Evolutionary conservation across 2,329 filamentous ascomycete genomes (phyloP).

Genomic region (Trichoderma brevicompactum): DNA sequence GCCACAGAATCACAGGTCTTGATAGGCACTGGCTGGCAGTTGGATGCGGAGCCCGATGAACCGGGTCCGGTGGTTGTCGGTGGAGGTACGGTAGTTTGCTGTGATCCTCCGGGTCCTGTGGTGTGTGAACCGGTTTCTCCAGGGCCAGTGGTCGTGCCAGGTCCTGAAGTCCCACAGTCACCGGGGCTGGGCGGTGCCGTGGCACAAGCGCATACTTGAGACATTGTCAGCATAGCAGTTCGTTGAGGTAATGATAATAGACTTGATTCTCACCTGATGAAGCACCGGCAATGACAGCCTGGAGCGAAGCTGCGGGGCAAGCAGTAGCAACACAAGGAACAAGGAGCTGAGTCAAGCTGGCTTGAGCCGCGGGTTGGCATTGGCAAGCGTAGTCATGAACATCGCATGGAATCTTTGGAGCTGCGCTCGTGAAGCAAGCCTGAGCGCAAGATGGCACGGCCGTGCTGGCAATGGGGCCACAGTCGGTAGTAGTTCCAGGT

Average conservation of each 20-base stretch:
- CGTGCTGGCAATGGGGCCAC: conserved; percentile 36
- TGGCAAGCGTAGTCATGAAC: conserved; percentile 38
- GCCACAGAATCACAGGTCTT: conserved; percentile 37
- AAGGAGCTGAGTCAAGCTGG: conserved; percentile 34
- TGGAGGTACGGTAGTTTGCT: neutral
- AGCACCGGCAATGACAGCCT: conserved; percentile 36
- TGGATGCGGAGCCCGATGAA: neutral
- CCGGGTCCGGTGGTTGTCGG: neutral
- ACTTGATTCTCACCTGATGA: conserved; percentile 26
- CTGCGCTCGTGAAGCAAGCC: conserved; percentile 36
- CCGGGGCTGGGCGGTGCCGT: conserved; percentile 29
- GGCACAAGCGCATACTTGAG: conserved; percentile 30
- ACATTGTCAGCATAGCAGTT: neutral
- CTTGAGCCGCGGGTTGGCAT: conserved; percentile 35
- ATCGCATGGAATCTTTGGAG: conserved; percentile 36
- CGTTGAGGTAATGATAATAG: neutral
- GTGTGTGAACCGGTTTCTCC: neutral
- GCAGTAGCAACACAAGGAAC: conserved; percentile 36
- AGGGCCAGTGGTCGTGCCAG: neutral
- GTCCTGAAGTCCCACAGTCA: conserved; percentile 18
- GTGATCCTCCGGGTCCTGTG: conserved; percentile 3
- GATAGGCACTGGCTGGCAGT: conserved; percentile 21
- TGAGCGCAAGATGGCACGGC: conserved; percentile 38
- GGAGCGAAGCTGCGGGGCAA: conserved; percentile 33
- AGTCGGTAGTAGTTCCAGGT: conserved; percentile 32